A percentile compares a stretch with the other conserved stretches of the same genome.
These are phyloP conservation scores for Dimargaris xerosporica DNA, from an alignment of 192 early-diverging fungal genomes.

Conservation along the genomic window DNA sequence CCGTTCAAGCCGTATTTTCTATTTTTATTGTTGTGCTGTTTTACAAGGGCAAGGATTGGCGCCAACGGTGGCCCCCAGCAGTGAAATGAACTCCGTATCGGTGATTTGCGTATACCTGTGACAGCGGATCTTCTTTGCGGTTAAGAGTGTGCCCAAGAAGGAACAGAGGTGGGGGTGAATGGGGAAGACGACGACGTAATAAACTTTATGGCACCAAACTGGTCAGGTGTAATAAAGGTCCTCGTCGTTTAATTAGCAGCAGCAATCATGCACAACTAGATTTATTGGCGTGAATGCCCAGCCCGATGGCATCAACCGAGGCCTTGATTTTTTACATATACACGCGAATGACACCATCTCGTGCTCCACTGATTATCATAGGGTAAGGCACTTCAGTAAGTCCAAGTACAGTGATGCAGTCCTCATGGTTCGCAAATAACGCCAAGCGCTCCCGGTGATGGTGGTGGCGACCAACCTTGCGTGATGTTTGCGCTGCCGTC, in stretches of 20 bases:
- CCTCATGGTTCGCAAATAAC: conserved; percentile 3
- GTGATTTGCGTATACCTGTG: too few species aligned
- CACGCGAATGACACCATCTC: conserved; percentile 5
- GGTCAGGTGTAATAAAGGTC: too few species aligned
- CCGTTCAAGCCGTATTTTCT: background rate
- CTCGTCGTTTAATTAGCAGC: too few species aligned
- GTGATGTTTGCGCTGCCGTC: background rate
- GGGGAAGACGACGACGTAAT: too few species aligned
- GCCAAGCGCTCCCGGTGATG: background rate
- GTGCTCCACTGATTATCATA: conserved; percentile 10
- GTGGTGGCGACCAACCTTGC: background rate
- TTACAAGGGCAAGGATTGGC: conserved; percentile 3
- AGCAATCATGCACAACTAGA: too few species aligned
- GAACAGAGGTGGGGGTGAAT: too few species aligned
- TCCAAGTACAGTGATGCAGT: conserved; percentile 5
- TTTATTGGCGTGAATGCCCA: too few species aligned
- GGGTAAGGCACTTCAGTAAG: conserved; percentile 10
- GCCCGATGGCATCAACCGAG: too few species aligned
- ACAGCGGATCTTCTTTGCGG: too few species aligned
- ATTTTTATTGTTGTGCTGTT: background rate
- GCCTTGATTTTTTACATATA: background rate
- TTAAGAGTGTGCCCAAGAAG: too few species aligned
- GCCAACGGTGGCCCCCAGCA: conserved; percentile 2
- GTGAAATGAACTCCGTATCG: background rate
- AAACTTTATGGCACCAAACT: too few species aligned